Percentiles rank a stretch among this genome's conserved stretches.
These are phyloP conservation scores for Vigna angularis DNA, from an alignment of 306 rosid species.

Conservation along the genomic window DNA sequence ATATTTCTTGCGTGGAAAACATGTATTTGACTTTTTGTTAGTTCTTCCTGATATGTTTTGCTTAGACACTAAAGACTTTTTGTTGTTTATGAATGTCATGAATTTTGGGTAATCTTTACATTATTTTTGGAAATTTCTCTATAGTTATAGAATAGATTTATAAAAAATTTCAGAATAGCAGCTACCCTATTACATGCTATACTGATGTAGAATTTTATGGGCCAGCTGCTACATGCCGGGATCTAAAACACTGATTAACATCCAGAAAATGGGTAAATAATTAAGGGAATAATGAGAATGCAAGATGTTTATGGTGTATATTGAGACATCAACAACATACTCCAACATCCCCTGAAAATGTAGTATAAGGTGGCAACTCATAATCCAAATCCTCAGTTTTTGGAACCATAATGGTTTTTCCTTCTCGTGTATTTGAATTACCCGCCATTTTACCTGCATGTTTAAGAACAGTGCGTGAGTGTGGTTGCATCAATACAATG, in stretches of 20 bases:
- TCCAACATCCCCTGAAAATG: slow-evolving; percentile 58
- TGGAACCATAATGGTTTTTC: slow-evolving; percentile 53
- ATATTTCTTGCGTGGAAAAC: background rate
- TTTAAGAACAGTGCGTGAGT: slow-evolving; percentile 22
- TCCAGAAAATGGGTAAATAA: background rate
- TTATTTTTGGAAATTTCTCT: background rate
- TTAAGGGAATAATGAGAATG: background rate
- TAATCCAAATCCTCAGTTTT: slow-evolving; percentile 74
- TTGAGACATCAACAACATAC: slow-evolving; percentile 51
- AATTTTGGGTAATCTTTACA: background rate
- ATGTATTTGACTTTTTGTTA: background rate
- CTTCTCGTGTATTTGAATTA: slow-evolving; percentile 49
- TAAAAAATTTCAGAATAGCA: background rate
- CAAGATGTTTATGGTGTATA: background rate
- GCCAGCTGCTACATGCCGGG: background rate
- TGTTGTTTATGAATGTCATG: background rate
- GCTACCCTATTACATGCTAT: background rate
- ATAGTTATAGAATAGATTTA: background rate
- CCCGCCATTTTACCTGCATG: slow-evolving; percentile 54
- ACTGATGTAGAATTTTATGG: background rate
- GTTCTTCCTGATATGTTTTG: background rate
- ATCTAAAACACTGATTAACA: slow-evolving; percentile 4
- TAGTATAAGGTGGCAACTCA: slow-evolving; percentile 51
- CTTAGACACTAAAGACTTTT: background rate
- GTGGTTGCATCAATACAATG: slow-evolving; percentile 22